Evolutionary conservation across 257 asterid species (phyloP).

Genomic region (Fraxinus pennsylvanica): DNA sequence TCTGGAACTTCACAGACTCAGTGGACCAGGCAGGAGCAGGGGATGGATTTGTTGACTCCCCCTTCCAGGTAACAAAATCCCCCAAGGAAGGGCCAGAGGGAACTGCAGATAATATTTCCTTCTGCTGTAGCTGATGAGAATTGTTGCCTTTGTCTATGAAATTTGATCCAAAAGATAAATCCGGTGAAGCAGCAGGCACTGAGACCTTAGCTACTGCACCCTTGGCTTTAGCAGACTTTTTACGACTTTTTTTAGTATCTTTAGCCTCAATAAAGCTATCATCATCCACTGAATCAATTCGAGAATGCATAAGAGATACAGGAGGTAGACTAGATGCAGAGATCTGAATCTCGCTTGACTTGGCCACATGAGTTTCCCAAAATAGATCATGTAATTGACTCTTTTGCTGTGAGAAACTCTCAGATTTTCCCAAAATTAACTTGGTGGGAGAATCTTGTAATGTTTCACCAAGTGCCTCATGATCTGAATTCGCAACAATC

Average conservation of each 20-base stretch:
- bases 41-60: constrained; percentile 58
- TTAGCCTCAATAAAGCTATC: constrained; percentile 84
- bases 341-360: constrained; percentile 43
- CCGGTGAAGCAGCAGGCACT: constrained; percentile 42
- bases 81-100: constrained; percentile 95
- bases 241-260: constrained; percentile 86
- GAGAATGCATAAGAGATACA: constrained; percentile 37
- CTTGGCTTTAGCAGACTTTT: constrained; percentile 80
- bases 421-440: constrained; percentile 40
- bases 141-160: constrained; percentile 61
- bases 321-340: constrained; percentile 28
- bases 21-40: constrained; percentile 89
- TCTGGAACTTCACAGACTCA: constrained; percentile 62
- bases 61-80: constrained; percentile 91
- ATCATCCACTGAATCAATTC: constrained; percentile 40
- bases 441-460: constrained; percentile 44
- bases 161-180: constrained; percentile 53
- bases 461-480: constrained; percentile 43
- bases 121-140: constrained; percentile 57
- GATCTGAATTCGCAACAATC: constrained; percentile 50
- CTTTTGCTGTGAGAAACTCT: constrained; percentile 41
- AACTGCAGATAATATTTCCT: constrained; percentile 64
- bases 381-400: constrained; percentile 62
- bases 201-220: constrained; percentile 55
- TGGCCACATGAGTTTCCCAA: constrained; percentile 47